A percentile compares a stretch with the other conserved stretches of the same genome.
Conservation (phyloP, 2,329 filamentous ascomycete species). For the Aureobasidium musti region DNA sequence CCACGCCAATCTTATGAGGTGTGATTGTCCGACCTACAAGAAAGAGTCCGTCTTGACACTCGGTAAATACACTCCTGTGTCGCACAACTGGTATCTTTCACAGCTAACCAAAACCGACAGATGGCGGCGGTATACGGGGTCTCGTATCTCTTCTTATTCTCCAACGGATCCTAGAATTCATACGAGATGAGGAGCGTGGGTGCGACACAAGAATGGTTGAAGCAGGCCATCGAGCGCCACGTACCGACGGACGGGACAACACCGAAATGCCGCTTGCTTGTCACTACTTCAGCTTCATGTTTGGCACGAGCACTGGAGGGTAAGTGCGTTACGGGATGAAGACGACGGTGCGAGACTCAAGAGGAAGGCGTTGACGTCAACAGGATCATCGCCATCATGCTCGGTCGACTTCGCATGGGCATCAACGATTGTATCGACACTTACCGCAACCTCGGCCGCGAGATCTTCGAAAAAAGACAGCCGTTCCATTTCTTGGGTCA, state of each 20-base stretch:
- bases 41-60: constrained; percentile 11
- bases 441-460: constrained; percentile 26
- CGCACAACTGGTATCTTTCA: neutral
- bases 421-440: constrained; percentile 31
- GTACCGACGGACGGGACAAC: neutral
- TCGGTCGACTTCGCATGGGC: constrained; percentile 33
- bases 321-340: constrained; percentile 32
- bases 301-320: constrained; percentile 45
- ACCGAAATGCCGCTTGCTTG: constrained; percentile 38
- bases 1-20: neutral
- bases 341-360: neutral
- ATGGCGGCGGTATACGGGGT: constrained; percentile 48
- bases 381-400: constrained; percentile 35
- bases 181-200: constrained; percentile 33
- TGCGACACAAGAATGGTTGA: neutral
- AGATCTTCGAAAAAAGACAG: constrained; percentile 20
- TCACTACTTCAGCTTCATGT: constrained; percentile 48
- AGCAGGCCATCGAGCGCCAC: neutral
- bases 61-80: neutral
- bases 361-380: neutral
- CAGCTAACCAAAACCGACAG: constrained; percentile 28
- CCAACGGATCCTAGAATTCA: constrained; percentile 40
- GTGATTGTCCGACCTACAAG: neutral
- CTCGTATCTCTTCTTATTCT: constrained; percentile 45
- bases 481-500: constrained; percentile 3